Conservation (phyloP, 495 filamentous ascomycete species). For the Geoglossum glabrum region DNA sequence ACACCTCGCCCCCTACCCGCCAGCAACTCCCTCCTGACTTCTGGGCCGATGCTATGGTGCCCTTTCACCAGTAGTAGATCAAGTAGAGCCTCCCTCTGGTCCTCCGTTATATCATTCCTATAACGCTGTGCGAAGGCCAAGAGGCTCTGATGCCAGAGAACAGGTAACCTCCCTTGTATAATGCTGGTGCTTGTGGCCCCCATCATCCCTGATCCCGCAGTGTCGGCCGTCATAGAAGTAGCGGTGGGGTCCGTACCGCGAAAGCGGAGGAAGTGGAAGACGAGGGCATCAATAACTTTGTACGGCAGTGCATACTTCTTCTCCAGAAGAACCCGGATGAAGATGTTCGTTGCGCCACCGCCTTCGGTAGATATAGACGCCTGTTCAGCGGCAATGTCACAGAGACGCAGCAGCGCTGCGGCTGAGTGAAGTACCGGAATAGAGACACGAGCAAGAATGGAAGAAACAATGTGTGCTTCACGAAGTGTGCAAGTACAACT, state of each 20-base stretch:
- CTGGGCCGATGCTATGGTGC: constrained; percentile 74
- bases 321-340: constrained; percentile 79
- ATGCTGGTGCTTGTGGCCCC: constrained; percentile 22
- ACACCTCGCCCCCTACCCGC: constrained; percentile 78
- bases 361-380: constrained; percentile 49
- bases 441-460: constrained; percentile 56
- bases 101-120: constrained; percentile 78
- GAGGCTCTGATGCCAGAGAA: constrained; percentile 79
- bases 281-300: constrained; percentile 82
- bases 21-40: constrained; percentile 75
- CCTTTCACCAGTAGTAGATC: constrained; percentile 76
- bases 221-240: constrained; percentile 20
- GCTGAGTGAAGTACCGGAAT: constrained; percentile 85
- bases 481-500: constrained; percentile 64
- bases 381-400: constrained; percentile 81
- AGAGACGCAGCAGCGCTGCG: constrained; percentile 72
- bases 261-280: constrained; percentile 92
- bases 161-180: constrained; percentile 33
- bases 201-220: constrained; percentile 24
- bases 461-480: constrained; percentile 78
- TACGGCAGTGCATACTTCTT: constrained; percentile 94
- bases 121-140: constrained; percentile 87
- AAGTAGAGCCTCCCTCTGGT: constrained; percentile 77
- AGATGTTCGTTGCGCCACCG: constrained; percentile 70
- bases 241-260: constrained; percentile 27